Evolutionary conservation across 768 basidiomycete species (phyloP), one percentile per base, ranked within the genome.

Genomic region (Pluteus cervinus): DNA sequence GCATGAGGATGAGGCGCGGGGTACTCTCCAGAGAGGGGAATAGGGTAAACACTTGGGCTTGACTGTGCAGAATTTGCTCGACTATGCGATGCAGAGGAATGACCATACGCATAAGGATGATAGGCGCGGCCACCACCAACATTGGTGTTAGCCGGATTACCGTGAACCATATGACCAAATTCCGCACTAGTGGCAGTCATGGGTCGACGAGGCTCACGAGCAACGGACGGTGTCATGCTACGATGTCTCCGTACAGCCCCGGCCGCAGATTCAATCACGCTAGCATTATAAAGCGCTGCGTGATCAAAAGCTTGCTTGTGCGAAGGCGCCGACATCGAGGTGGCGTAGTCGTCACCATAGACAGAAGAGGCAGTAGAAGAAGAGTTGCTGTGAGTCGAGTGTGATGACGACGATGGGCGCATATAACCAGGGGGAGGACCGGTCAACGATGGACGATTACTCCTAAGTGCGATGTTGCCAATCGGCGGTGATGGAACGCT

Each of bases 211-310:
- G 65, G 63, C 46, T 74, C 75, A 36, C 78, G 68, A 31, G 67
- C 57, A 20, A 79, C 44, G 0, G 78, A 78, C 7, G 86, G 85
- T 6, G 86, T 88, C 71, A 82, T 84, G 55, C 82, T 85, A 39
- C 85, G 69, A 51, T 86, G 77, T 31, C 86, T 68, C 36, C 83
- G 63, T 31, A 78, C 68, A 7, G 83, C 80, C 7, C 83, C 81
- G 18, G 46, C 52, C 2, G 48, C 43, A 20, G 46, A 43, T 14
- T 62, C 63, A 29, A 66, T 49, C 47, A 70, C 51, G 9, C 65
- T 61, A 16, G 69, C 54, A 0, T 71, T 65, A 48, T 75, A 81
- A 32, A 81, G 53, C 37, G 63, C 44, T 1, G 58, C 43, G 49
- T 80, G 73, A 58, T 84, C 83, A 37, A 86, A 86, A 7, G 65